Conservation (phyloP, 352 stramenopile species). For the Globisporangium yorkense region DNA sequence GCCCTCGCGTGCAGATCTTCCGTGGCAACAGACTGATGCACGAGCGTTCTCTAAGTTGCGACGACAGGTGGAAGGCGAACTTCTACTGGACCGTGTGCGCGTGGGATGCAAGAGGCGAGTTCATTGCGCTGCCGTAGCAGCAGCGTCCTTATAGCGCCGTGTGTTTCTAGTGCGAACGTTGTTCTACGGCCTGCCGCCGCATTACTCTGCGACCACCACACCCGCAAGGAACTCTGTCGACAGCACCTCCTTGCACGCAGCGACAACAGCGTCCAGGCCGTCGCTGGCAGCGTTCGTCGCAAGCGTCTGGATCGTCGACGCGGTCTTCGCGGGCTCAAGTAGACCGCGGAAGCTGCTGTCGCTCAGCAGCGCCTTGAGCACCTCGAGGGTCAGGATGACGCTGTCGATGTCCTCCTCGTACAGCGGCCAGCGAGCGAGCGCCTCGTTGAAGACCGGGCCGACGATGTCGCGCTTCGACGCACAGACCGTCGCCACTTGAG, state of each 20-base stretch:
- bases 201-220: background rate
- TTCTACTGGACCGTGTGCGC: conserved; percentile 55
- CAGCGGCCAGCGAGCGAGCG: conserved; percentile 45
- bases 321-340: conserved; percentile 35
- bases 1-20: conserved; percentile 50
- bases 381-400: conserved; percentile 42
- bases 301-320: conserved; percentile 42
- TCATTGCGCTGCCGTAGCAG: conserved; percentile 10
- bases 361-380: conserved; percentile 30
- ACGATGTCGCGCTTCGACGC: conserved; percentile 29
- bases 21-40: conserved; percentile 32
- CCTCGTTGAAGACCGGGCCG: conserved; percentile 34
- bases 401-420: conserved; percentile 63
- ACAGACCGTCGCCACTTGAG: conserved; percentile 35
- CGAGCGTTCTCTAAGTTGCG: conserved; percentile 17
- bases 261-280: conserved; percentile 33
- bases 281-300: conserved; percentile 38
- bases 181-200: background rate
- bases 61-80: conserved; percentile 21
- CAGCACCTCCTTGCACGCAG: conserved; percentile 30
- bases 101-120: conserved; percentile 30
- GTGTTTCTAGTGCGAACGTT: background rate
- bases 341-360: conserved; percentile 26
- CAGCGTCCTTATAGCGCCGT: no score
- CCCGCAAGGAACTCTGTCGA: conserved; percentile 6